Base-by-base conservation (phyloP, 2,329 filamentous ascomycete species). In the Fusarium sacchari region DNA sequence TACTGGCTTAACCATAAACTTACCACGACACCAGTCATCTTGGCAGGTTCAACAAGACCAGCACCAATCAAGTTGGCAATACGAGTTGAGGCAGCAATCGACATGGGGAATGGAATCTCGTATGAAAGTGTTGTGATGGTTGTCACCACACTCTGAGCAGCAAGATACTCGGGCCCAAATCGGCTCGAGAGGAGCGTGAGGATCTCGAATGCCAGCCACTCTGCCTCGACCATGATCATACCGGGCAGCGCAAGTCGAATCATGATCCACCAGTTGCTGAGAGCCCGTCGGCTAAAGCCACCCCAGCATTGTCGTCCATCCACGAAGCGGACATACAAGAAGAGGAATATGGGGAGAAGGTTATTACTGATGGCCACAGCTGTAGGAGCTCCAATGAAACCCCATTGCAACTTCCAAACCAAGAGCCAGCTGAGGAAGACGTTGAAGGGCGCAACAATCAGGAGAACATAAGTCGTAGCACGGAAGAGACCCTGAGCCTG, bases 21-120 rank as follows among this genome's bases (percentile, higher is more conserved):
- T 79, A 88, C 92, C 63, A 97, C 95, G 81, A 89, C 91, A n/a
- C 93, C 93, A 2, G 93, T 93, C 7, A 90, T 93, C 79, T 92
- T 94, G 22, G 95, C 95, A 1, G 95, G 93, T 50, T 92, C 91
- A 6, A 94, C 91, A 17, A 98, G 87, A 2, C 92, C 92, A 1
- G 96, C 95, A 14, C 96, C 96, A 70, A 98, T 97, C 39, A 98
- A 85, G 77, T 98, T 98, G 24, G 95, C 96, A 20, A 98, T 90
- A 2, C 96, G 91, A 0, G 96, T 98, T 18, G 93, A 96, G 1
- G 93, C 91, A 6, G 96, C 95, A 65, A 98, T 96, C 37, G 92
- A 94, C 68, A 98, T 89, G 0, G 96, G 94, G 84, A 98, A 98
- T 0, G 96, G 95, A 55, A 98, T 91, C 81, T 97, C 94, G 84